These are phyloP conservation scores for Jacaranda copaia DNA, from an alignment of 257 asterid species.

Conservation along the genomic window DNA sequence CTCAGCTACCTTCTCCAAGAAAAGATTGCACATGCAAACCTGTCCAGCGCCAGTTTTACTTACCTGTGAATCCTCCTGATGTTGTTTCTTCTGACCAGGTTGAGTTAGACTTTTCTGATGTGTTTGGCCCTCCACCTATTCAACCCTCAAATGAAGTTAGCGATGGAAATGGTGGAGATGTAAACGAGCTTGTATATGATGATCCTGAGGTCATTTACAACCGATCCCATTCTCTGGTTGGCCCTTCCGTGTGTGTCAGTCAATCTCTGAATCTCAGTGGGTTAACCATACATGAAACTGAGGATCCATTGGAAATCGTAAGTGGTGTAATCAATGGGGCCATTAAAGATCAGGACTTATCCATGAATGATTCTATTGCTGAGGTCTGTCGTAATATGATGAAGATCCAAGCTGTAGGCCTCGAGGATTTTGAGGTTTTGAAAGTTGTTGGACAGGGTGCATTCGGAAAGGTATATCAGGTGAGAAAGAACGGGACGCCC, in stretches of 20 bases:
- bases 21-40: conserved; percentile 40
- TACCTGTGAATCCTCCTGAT: conserved; percentile 48
- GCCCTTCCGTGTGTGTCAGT: conserved; percentile 61
- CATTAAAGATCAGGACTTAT: conserved; percentile 41
- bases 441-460: conserved; percentile 82
- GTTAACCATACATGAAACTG: conserved; percentile 64
- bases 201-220: conserved; percentile 66
- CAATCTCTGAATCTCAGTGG: conserved; percentile 60
- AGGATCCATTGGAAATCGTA: conserved; percentile 49
- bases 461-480: conserved; percentile 74
- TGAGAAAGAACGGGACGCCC: conserved; percentile 56
- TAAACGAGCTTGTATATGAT: conserved; percentile 59
- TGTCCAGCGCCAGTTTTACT: conserved; percentile 30
- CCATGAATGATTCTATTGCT: conserved; percentile 34
- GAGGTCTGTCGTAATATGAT: conserved; percentile 35
- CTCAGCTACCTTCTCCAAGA: conserved; percentile 40
- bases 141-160: conserved; percentile 43
- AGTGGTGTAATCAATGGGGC: conserved; percentile 43
- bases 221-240: conserved; percentile 73
- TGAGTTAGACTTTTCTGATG: conserved; percentile 59
- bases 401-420: conserved; percentile 49
- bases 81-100: conserved; percentile 51
- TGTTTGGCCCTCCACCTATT: conserved; percentile 56
- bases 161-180: conserved; percentile 45
- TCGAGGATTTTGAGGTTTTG: conserved; percentile 62